Conservation (phyloP, 257 asterid genomes). For the Solanum appendiculatum region DNA sequence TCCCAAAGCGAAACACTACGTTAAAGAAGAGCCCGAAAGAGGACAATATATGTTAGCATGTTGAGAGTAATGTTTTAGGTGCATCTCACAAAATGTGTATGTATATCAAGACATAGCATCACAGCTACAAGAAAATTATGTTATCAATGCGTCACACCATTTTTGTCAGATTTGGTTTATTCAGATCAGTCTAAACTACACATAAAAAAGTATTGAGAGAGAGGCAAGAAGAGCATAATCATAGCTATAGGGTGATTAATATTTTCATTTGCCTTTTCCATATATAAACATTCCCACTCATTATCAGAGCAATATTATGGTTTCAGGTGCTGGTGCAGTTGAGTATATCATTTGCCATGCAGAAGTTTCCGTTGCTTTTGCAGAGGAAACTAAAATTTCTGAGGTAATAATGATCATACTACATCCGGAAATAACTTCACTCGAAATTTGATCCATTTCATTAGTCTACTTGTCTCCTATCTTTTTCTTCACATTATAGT, state of each 20-base stretch:
- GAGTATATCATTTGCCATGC: conserved; percentile 70
- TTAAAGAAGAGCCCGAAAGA: neutral
- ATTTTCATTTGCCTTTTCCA: neutral
- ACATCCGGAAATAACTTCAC: neutral
- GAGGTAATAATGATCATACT: conserved; percentile 36
- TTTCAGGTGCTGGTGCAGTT: conserved; percentile 74
- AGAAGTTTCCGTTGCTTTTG: conserved; percentile 58
- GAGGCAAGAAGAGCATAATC: neutral
- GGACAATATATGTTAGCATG: neutral
- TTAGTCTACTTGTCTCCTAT: neutral
- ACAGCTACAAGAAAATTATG: neutral
- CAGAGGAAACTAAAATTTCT: conserved; percentile 53
- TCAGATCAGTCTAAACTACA: neutral
- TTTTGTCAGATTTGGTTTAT: neutral
- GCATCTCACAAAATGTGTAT: neutral
- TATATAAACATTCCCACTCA: neutral
- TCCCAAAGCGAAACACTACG: neutral
- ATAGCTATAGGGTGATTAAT: neutral
- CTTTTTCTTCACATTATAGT: neutral
- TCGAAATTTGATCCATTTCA: neutral
- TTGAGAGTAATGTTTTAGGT: neutral
- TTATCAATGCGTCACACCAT: neutral
- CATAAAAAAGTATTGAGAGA: neutral
- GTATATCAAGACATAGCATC: neutral
- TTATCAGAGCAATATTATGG: neutral